Base-by-base conservation (phyloP, 305 asterid species). In the Ilex paraguariensis region DNA sequence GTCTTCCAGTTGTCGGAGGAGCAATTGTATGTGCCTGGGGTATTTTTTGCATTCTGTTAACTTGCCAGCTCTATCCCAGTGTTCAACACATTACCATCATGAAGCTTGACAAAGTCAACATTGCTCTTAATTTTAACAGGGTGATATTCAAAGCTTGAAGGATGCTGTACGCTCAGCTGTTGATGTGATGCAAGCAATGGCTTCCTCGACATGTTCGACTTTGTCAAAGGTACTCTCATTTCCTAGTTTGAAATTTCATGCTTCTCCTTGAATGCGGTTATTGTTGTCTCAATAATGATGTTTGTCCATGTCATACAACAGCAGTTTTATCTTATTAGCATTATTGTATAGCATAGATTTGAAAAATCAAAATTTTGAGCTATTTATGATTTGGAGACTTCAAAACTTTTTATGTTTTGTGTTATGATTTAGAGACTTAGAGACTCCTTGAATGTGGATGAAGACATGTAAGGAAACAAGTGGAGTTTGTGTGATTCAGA, bases 1-100 rank as follows among this genome's bases (percentile, higher is more conserved):
- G 95, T 48, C 95, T 92, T 60, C 96, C 98, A 7, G 84, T 87
- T 59, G 78, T 75, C 30, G 95, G 84, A 77, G 94, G 95, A 80
- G 95, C 87, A 77, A 70, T 66, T 48, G 98, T 91, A 87, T 40
- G 95, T 66, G 21, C 64, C 70, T 56, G 8, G 4, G 21, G 42
- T 21, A 36, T 46, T 8, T 36, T 49, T 71, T 49, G 16, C 52
- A 21, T 66, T 60, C 10, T 13, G 13, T 57, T 62, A 55, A 48
- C 45, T 59, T 52, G 13, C 31, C 10, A 36, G 40, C 49, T 53
- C 5, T 10, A 11, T 46, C 13, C n/a, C 13, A 46, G 15, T 13
- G 7, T 46, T 46, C 15, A 3, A 46, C 42, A 44, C 53, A 44
- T 56, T 53, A 15, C 49, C 46, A 54, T 40, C 13, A 45, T 40